Evolutionary conservation across 306 rosid species (phyloP).

Genomic region (Crotalaria pallida): DNA sequence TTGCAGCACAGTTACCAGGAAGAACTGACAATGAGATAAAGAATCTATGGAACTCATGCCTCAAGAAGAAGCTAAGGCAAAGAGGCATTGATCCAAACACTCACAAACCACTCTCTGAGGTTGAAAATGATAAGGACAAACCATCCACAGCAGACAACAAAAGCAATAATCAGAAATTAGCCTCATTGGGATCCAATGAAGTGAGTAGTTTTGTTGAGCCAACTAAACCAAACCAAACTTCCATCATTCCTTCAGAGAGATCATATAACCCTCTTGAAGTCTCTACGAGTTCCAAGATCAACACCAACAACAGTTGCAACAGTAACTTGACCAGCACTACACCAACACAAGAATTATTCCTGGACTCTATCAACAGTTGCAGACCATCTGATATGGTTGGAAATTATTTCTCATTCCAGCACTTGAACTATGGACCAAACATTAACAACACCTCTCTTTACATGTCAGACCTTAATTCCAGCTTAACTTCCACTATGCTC

Average conservation of each 20-base stretch:
- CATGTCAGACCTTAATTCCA: constrained; percentile 44
- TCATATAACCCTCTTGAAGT: constrained; percentile 41
- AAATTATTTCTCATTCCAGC: constrained; percentile 51
- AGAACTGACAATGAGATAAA: constrained; percentile 94
- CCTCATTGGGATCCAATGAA: constrained; percentile 48
- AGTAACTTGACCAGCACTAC: constrained; percentile 22
- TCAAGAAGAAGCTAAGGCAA: constrained; percentile 90
- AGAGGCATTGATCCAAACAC: constrained; percentile 92
- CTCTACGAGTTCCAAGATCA: constrained; percentile 33
- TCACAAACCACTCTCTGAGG: constrained; percentile 67
- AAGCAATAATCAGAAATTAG: constrained; percentile 42
- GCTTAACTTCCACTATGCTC: constrained; percentile 31
- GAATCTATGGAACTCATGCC: constrained; percentile 92
- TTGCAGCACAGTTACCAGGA: constrained; percentile 90
- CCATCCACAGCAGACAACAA: constrained; percentile 33
- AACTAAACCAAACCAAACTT: constrained; percentile 23
- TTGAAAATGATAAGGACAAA: constrained; percentile 41
- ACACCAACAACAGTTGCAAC: constrained; percentile 26
- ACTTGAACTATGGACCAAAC: constrained; percentile 38
- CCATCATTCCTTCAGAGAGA: constrained; percentile 23
- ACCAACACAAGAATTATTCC: constrained; percentile 58
- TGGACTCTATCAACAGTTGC: constrained; percentile 44
- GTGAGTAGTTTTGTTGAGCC: constrained; percentile 32
- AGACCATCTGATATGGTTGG: constrained; percentile 47
- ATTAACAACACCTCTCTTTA: constrained; percentile 37